phyloP scores from a whole-genome alignment of 2,329 filamentous ascomycete species.

The Epichloe typhina region DNA sequence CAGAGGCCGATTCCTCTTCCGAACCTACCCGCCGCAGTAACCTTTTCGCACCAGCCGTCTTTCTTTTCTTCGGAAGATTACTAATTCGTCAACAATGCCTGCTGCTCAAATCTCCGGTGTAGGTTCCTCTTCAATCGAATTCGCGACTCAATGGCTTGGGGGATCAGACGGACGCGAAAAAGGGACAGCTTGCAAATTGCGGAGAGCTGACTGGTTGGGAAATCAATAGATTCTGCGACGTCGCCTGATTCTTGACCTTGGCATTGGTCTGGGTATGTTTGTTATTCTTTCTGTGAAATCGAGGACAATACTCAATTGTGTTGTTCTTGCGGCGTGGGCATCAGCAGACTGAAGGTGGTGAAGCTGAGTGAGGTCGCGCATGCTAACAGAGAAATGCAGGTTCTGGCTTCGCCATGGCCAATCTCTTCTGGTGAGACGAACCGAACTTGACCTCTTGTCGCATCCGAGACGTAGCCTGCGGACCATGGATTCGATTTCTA shows the following conservation, averaged over 20 bases:
- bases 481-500: neutral
- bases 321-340: neutral
- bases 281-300: neutral
- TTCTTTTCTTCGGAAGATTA: neutral
- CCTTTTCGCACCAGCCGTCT: neutral
- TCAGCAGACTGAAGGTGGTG: neutral
- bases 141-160: constrained; percentile 16
- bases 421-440: constrained; percentile 40
- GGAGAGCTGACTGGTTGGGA: constrained; percentile 24
- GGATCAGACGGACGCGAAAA: neutral
- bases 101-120: constrained; percentile 47
- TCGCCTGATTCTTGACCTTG: constrained; percentile 42
- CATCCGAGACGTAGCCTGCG: neutral
- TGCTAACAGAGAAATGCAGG: constrained; percentile 29
- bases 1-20: neutral
- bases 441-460: neutral
- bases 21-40: neutral
- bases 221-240: constrained; percentile 45
- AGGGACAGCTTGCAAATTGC: constrained; percentile 8
- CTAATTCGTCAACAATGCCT: constrained; percentile 30
- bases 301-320: neutral
- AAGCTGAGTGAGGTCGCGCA: constrained; percentile 2
- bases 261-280: constrained; percentile 42
- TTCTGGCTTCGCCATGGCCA: constrained; percentile 40
- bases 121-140: constrained; percentile 21